A percentile compares a stretch with the other conserved stretches of the same genome.
Evolutionary conservation across 768 basidiomycete genomes (phyloP).

Genomic region (Leucosporidium scottii): DNA sequence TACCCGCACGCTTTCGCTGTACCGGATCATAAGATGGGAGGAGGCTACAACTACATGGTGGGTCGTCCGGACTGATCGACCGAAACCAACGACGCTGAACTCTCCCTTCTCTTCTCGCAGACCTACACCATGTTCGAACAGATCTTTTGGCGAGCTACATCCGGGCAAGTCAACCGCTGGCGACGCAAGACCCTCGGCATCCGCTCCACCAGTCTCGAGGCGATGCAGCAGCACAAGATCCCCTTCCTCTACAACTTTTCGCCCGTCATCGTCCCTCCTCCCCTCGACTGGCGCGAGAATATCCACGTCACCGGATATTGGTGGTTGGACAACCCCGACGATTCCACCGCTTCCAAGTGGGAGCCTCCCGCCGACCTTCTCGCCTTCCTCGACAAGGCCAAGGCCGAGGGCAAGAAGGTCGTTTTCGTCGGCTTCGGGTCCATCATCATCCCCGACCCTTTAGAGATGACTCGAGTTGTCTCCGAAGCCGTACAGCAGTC

Average conservation of each 20-base stretch:
- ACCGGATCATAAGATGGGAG: constrained; percentile 96
- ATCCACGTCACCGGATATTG: constrained; percentile 95
- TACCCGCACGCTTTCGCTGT: constrained; percentile 97
- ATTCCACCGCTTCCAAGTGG: constrained; percentile 72
- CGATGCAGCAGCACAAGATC: constrained; percentile 94
- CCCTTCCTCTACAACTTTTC: constrained; percentile 98
- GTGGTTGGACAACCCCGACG: constrained; percentile 90
- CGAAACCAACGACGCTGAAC: neutral
- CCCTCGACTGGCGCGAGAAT: constrained; percentile 98
- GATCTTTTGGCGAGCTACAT: constrained; percentile 91
- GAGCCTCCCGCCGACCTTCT: constrained; percentile 70
- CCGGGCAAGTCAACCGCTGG: constrained; percentile 94
- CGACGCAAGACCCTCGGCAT: constrained; percentile 68
- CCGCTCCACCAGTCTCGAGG: constrained; percentile 76
- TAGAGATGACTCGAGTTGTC: constrained; percentile 81
- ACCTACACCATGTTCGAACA: constrained; percentile 91
- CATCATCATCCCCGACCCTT: constrained; percentile 92
- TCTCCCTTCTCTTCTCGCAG: neutral
- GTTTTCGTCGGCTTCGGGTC: constrained; percentile 98
- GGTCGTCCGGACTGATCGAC: constrained; percentile 18
- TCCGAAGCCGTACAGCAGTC: constrained; percentile 79
- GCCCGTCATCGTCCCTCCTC: constrained; percentile 69
- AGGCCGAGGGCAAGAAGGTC: constrained; percentile 68
- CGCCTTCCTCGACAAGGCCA: constrained; percentile 74
- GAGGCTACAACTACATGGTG: constrained; percentile 97